phyloP scores from a whole-genome alignment of 768 basidiomycete species.

The Russula earlei region DNA sequence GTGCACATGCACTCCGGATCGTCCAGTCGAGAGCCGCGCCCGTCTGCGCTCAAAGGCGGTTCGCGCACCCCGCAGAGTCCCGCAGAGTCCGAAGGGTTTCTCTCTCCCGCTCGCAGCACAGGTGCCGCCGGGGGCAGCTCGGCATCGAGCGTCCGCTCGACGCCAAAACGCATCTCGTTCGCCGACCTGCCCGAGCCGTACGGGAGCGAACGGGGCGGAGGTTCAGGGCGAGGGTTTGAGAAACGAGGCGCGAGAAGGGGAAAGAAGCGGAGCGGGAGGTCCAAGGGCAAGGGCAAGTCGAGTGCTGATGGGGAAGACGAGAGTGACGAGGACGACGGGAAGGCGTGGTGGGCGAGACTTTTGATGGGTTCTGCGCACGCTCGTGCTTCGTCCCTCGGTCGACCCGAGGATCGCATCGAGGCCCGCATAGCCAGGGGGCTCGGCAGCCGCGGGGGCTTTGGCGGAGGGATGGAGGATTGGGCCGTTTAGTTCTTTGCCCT shows the following conservation, averaged over 20 bases:
- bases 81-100: constrained; percentile 26
- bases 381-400: constrained; percentile 25
- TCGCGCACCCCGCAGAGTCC: constrained; percentile 21
- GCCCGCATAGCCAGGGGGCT: constrained; percentile 26
- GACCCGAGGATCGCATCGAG: constrained; percentile 42
- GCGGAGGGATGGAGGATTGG: constrained; percentile 50
- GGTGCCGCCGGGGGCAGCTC: constrained; percentile 29
- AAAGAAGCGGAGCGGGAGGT: constrained; percentile 23
- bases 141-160: constrained; percentile 40
- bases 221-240: constrained; percentile 18
- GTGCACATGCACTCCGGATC: constrained; percentile 53
- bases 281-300: constrained; percentile 30
- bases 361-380: constrained; percentile 23
- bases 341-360: constrained; percentile 27
- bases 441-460: constrained; percentile 29
- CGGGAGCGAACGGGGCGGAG: constrained; percentile 16
- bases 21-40: constrained; percentile 49
- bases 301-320: constrained; percentile 21
- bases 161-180: constrained; percentile 74
- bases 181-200: constrained; percentile 66
- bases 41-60: constrained; percentile 36
- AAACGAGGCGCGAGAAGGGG: constrained; percentile 21
- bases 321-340: constrained; percentile 12
- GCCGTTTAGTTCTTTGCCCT: constrained; percentile 16
- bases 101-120: constrained; percentile 17